phyloP scores from a whole-genome alignment of 768 basidiomycete genomes.

The Xerocomus brunneocitrinus region DNA sequence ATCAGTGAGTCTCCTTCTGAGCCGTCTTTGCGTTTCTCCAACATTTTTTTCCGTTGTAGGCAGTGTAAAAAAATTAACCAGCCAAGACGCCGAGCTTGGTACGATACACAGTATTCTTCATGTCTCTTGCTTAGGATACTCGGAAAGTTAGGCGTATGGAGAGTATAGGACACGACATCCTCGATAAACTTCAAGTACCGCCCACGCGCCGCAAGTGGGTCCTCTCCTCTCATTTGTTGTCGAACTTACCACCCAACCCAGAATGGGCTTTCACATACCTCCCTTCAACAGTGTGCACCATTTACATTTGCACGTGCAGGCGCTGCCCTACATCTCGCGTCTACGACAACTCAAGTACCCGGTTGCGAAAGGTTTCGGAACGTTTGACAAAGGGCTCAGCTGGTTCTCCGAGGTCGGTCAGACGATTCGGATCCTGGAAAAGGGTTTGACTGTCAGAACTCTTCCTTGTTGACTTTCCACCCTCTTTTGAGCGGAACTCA shows the following conservation, averaged over 20 bases:
- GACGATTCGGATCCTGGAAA: slow-evolving; percentile 54
- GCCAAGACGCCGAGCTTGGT: slow-evolving; percentile 49
- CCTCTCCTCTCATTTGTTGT: not conserved
- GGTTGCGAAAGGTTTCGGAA: slow-evolving; percentile 34
- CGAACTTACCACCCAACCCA: slow-evolving; percentile 21
- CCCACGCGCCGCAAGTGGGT: slow-evolving; percentile 43
- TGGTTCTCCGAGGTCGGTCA: slow-evolving; percentile 71
- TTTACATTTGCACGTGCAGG: slow-evolving; percentile 72
- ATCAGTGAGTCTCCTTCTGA: slow-evolving; percentile 35
- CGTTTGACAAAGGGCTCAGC: slow-evolving; percentile 57
- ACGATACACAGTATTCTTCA: slow-evolving; percentile 13
- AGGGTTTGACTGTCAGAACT: slow-evolving; percentile 45
- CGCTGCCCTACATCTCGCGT: slow-evolving; percentile 53
- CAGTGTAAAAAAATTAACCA: slow-evolving; percentile 48
- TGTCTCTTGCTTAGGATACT: slow-evolving; percentile 18
- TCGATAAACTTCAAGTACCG: slow-evolving; percentile 46
- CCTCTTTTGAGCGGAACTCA: not conserved
- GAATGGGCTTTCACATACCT: slow-evolving; percentile 80
- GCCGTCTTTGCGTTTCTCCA: not conserved
- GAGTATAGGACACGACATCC: slow-evolving; percentile 45
- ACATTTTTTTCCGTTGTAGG: slow-evolving; percentile 32
- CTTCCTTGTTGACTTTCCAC: slow-evolving; percentile 38
- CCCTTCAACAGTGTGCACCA: slow-evolving; percentile 72
- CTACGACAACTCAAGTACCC: slow-evolving; percentile 46
- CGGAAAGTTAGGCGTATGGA: slow-evolving; percentile 44